These are phyloP conservation scores for Ascochyta clinopodiicola DNA, from an alignment of 2,329 filamentous ascomycete species.

Conservation along the genomic window DNA sequence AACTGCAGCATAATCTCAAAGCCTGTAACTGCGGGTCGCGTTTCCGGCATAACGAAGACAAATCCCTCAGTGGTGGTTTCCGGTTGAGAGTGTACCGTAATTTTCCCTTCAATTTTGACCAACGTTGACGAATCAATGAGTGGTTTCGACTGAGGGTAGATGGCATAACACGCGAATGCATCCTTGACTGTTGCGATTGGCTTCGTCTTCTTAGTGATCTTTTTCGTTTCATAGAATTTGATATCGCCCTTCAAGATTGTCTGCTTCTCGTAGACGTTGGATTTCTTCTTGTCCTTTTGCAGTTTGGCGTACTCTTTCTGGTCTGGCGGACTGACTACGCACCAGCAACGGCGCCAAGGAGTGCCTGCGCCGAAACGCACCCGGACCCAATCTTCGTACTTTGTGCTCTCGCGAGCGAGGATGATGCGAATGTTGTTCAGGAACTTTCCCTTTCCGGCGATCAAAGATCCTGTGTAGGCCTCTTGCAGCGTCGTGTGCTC, in stretches of 20 bases:
- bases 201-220: slow-evolving; percentile 87
- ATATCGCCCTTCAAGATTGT: slow-evolving; percentile 83
- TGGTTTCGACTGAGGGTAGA: slow-evolving; percentile 93
- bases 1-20: slow-evolving; percentile 96
- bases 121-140: slow-evolving; percentile 94
- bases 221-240: slow-evolving; percentile 90
- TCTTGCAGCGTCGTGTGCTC: slow-evolving; percentile 94
- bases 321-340: slow-evolving; percentile 88
- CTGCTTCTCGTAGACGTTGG: slow-evolving; percentile 80
- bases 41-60: slow-evolving; percentile 97
- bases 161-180: slow-evolving; percentile 89
- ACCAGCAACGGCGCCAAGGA: slow-evolving; percentile 96
- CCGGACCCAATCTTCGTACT: slow-evolving; percentile 89
- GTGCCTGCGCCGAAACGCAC: slow-evolving; percentile 96
- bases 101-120: slow-evolving; percentile 89
- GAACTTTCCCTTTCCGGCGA: slow-evolving; percentile 89
- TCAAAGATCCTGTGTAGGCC: slow-evolving; percentile 93
- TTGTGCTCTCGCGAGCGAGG: slow-evolving; percentile 79
- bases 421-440: slow-evolving; percentile 91
- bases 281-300: slow-evolving; percentile 82
- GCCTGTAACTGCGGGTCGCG: slow-evolving; percentile 86
- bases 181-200: slow-evolving; percentile 93
- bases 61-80: slow-evolving; percentile 86
- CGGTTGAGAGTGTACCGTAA: slow-evolving; percentile 83
- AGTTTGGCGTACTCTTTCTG: slow-evolving; percentile 89